phyloP scores from a whole-genome alignment of 805 yeast genomes.

The Yarrowia yakushimensis region DNA sequence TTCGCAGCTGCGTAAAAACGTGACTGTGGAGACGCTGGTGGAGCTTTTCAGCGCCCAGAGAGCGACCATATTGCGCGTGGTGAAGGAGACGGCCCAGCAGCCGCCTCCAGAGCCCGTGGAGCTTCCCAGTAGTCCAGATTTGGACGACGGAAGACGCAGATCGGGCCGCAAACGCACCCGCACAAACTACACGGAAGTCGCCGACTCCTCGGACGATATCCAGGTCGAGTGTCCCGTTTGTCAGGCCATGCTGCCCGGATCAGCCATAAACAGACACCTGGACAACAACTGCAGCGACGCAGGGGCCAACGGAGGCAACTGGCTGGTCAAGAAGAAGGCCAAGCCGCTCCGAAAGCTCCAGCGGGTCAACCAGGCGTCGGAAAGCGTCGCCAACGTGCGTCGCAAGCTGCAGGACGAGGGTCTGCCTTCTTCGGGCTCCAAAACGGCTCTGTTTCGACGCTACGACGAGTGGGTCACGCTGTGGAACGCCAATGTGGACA shows the following conservation, averaged over 20 bases:
- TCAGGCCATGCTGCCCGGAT: neutral
- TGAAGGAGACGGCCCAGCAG: neutral
- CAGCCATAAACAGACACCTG: conserved; percentile 10
- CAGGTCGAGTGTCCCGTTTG: conserved; percentile 23
- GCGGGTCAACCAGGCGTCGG: conserved; percentile 49
- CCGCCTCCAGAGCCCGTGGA: neutral
- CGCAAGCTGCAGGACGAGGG: conserved; percentile 53
- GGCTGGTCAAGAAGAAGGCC: conserved; percentile 37
- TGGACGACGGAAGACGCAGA: conserved; percentile 2
- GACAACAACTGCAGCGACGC: conserved; percentile 14
- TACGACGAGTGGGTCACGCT: conserved; percentile 72
- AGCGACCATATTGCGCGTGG: neutral
- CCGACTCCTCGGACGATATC: conserved; percentile 3
- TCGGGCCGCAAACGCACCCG: neutral
- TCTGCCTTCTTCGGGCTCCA: conserved; percentile 60
- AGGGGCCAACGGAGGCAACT: neutral
- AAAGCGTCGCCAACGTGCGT: conserved; percentile 41
- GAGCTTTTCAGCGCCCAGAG: conserved; percentile 34
- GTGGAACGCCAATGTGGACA: conserved; percentile 79
- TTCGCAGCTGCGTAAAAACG: conserved; percentile 62
- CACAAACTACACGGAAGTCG: neutral
- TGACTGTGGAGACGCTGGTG: conserved; percentile 68
- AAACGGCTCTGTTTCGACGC: conserved; percentile 61
- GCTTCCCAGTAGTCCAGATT: neutral
- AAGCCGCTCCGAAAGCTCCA: conserved; percentile 62